Percentiles rank a stretch among this genome's conserved stretches.
Conservation (phyloP, 1,139 yeast genomes). For the Maudiozyma humilis region DNA sequence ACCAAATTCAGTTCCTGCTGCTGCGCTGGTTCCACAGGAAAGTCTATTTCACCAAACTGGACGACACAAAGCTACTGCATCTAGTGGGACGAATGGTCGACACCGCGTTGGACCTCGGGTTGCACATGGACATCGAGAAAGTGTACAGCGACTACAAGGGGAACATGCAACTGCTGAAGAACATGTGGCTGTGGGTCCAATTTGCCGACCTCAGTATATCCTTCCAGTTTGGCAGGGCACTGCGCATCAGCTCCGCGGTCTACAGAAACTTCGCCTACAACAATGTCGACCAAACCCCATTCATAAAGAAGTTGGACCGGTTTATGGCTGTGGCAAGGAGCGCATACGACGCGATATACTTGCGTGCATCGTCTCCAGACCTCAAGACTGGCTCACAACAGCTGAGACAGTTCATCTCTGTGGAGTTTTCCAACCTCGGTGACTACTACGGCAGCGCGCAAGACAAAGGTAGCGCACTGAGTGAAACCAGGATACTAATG, state of each 20-base stretch:
- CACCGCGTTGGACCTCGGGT: constrained; percentile 28
- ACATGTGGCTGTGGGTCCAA: constrained; percentile 26
- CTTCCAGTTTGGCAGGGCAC: constrained; percentile 26
- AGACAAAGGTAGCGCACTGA: not conserved
- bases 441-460: not conserved
- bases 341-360: not conserved
- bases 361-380: not conserved
- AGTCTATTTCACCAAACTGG: constrained; percentile 23
- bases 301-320: not conserved
- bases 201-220: constrained; percentile 27
- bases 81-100: constrained; percentile 19
- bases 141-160: constrained; percentile 19
- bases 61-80: constrained; percentile 20
- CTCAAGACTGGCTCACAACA: not conserved
- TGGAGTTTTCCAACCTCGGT: not conserved
- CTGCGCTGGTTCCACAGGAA: constrained; percentile 21
- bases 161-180: constrained; percentile 13
- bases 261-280: constrained; percentile 5
- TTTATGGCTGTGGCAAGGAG: not conserved
- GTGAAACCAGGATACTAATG: not conserved
- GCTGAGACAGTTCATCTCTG: not conserved
- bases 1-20: constrained; percentile 24
- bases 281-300: not conserved
- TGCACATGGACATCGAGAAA: constrained; percentile 26
- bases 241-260: constrained; percentile 6